Base-by-base conservation (phyloP, 768 basidiomycete genomes). In the Lentinula edodes region DNA sequence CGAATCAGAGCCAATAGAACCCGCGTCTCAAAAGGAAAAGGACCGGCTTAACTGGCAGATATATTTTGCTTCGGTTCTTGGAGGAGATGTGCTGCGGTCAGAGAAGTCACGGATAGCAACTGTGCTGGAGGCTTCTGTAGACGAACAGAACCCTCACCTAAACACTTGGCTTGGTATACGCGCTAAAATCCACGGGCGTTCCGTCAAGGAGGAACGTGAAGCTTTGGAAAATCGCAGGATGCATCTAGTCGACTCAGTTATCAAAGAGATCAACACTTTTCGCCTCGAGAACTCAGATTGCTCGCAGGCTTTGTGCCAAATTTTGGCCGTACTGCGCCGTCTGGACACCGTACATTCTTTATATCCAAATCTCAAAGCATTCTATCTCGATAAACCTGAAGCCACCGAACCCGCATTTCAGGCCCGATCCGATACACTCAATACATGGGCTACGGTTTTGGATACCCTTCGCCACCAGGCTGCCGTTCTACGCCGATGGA, bases 21-120 rank as follows among this genome's bases (percentile, higher is more conserved):
- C 89, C 28, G 83, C 85, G 45, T 88, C 90, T 1, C 77, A 80
- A 58, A 85, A 90, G 67, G 90, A 93, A 69, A 81, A 84, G 63
- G 91, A 94, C 67, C 81, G 95, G 32, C 73, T 95, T 52, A 95
- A 97, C 73, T 98, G 97, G 97, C 94, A 95, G 73, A 89, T 89
- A 16, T 90, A 98, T 87, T 84, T 98, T 36, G 85, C 92, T 12
- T 96, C 95, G 35, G 96, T 98, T 28, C 81, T 99, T 51, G 85
- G 86, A 35, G 95, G 97, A 9, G 95, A 98, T 68, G 94, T 99
- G 10, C 84, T 99, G 65, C 93, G 90, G 71, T 90, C 93, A 0
- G 97, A 98, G 76, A 97, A 94, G 75, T 91, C 90, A 28, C 86
- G 97, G 61, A 95, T 98, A 62, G 90, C 90, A 34, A 87, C 86